Evolutionary conservation across 768 basidiomycete species (phyloP), one percentile per base, ranked within the genome.

Genomic region (Leccinum ochraceum): DNA sequence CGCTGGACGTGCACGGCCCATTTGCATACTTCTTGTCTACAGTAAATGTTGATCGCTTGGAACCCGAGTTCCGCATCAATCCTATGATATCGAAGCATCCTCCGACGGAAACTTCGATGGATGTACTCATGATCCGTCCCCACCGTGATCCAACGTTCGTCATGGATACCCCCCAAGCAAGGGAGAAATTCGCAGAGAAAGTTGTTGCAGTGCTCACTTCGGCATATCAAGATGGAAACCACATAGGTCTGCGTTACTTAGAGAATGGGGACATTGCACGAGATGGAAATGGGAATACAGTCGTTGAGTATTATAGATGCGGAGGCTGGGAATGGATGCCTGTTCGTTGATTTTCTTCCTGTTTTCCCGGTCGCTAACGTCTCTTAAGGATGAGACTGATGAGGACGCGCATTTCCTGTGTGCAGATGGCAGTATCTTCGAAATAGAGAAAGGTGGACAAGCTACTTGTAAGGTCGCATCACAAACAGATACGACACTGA

Each of bases 261-360:
- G 70, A 67, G 16, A 73, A 77, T 6, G 84, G 84, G 13, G 67
- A 77, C 51, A 71, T 80, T 28, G 74, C 67, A 1, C 61, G 73
- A 0, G 77, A 77, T n/a, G 79, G 78, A 11, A 74, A 77, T 6
- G 85, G 87, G 13, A 77, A 77, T 16, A 63, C 76, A 1, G 83
- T 92, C 4, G 85, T 93, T 0, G 95, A 97, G 72, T 90, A 90
- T 66, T 80, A 87, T 54, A 81, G 94, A 26, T 89, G 87, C 65
- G 83, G 82, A 16, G 87, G 87, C 7, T 95, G 94, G 87, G 86
- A 90, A 65, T 97, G 95, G 95, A 78, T 78, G 46, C 95, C 94
- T 20, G 92, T 94, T 68, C 68, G 86, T 77, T 39, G 4, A 32
- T 32, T 34, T 24, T 28, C 22, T 62, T 61, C 59, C 37, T 50